Percentiles rank a stretch among this genome's conserved stretches.
phyloP scores from a whole-genome alignment of 768 basidiomycete species.

The Kwoniella dejecticola region DNA sequence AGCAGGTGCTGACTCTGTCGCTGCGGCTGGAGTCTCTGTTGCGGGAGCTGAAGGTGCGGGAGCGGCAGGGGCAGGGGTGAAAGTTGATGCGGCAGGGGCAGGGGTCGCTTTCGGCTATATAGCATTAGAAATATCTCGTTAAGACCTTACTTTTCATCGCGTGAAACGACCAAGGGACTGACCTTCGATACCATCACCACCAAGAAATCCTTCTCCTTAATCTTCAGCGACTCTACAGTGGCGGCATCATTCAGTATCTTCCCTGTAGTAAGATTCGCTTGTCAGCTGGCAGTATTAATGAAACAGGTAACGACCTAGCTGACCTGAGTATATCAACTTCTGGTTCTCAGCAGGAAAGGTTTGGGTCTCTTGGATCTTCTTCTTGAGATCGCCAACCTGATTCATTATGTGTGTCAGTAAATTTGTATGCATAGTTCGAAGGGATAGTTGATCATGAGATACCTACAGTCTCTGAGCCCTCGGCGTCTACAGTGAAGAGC shows the following conservation, averaged over 20 bases:
- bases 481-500: conserved; percentile 83
- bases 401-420: neutral
- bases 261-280: conserved; percentile 60
- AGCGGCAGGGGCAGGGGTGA: conserved; percentile 52
- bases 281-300: neutral
- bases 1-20: conserved; percentile 55
- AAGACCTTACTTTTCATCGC: no score
- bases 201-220: conserved; percentile 98
- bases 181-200: conserved; percentile 99
- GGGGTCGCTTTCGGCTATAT: conserved; percentile 57
- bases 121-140: no score
- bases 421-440: no score
- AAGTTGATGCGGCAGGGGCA: conserved; percentile 44
- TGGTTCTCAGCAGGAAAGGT: conserved; percentile 73
- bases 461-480: conserved; percentile 66
- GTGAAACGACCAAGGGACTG: no score
- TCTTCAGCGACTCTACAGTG: conserved; percentile 79
- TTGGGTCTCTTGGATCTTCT: conserved; percentile 75
- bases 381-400: conserved; percentile 70
- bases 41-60: conserved; percentile 55
- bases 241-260: conserved; percentile 88
- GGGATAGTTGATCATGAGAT: no score
- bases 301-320: conserved; percentile 23
- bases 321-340: conserved; percentile 95
- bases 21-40: conserved; percentile 40